Conservation (phyloP, 2,329 filamentous ascomycete genomes). For the Taxawa tesnikishii region DNA sequence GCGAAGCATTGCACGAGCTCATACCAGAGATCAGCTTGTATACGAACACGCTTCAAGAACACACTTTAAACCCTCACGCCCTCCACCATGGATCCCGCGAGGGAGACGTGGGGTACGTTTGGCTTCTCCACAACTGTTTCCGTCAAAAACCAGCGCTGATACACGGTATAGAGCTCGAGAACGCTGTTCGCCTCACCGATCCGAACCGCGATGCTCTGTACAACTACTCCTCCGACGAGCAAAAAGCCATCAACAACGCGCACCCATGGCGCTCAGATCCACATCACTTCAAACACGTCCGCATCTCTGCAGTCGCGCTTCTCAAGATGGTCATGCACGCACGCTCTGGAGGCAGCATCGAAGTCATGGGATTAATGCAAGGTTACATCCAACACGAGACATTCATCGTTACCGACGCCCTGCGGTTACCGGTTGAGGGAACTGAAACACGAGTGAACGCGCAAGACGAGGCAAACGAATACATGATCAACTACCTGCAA, state of each 20-base stretch:
- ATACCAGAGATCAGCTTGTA: no score
- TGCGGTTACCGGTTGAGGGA: conserved; percentile 87
- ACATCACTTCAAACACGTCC: conserved; percentile 83
- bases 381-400: conserved; percentile 78
- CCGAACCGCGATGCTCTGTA: conserved; percentile 84
- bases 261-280: conserved; percentile 69
- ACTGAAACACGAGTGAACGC: conserved; percentile 98
- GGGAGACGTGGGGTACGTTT: conserved; percentile 9
- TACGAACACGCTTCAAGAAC: no score
- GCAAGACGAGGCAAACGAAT: conserved; percentile 91
- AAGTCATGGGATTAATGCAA: conserved; percentile 98
- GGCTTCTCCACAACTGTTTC: not conserved
- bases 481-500: conserved; percentile 78
- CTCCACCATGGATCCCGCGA: conserved; percentile 8
- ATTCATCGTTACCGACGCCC: conserved; percentile 87
- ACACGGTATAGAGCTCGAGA: conserved; percentile 61
- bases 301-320: conserved; percentile 84
- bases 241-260: conserved; percentile 51
- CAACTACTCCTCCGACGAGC: conserved; percentile 57
- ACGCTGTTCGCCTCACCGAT: conserved; percentile 69
- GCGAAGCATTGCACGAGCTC: no score
- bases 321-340: conserved; percentile 99
- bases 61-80: no score
- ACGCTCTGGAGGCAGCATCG: conserved; percentile 79
- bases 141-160: conserved; percentile 4